These are phyloP conservation scores for Xylariales sp. DNA, from an alignment of 2,329 filamentous ascomycete genomes.

Conservation along the genomic window DNA sequence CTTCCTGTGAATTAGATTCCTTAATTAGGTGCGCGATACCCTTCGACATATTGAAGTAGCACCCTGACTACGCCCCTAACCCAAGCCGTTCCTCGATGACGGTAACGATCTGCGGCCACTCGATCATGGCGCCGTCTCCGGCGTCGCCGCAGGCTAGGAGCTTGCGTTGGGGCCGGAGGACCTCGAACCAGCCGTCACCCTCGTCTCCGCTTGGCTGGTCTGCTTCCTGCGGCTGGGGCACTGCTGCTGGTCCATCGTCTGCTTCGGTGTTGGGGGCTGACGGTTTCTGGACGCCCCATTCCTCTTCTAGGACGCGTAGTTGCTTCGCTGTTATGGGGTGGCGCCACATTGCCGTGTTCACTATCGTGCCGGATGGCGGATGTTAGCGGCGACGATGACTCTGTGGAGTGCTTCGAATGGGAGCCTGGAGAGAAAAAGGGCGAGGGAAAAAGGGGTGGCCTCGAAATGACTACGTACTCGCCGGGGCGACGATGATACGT, in stretches of 20 bases:
- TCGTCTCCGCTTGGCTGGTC: slow-evolving; percentile 47
- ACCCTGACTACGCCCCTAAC: slow-evolving; percentile 16
- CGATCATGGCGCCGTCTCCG: slow-evolving; percentile 84
- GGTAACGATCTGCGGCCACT: slow-evolving; percentile 80
- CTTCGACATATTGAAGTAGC: neutral
- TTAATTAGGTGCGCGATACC: too few relatives aligned
- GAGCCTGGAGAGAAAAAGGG: too few relatives aligned
- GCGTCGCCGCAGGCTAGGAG: slow-evolving; percentile 85
- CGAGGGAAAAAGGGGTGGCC: neutral
- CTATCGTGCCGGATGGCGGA: slow-evolving; percentile 58
- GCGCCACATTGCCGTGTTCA: slow-evolving; percentile 92
- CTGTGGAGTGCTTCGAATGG: too few relatives aligned
- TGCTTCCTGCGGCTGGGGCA: slow-evolving; percentile 41
- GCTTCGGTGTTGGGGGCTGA: slow-evolving; percentile 3
- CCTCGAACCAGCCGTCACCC: slow-evolving; percentile 70
- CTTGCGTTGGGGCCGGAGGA: slow-evolving; percentile 80
- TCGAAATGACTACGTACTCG: slow-evolving; percentile 34
- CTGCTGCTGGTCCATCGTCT: neutral
- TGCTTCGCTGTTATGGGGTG: slow-evolving; percentile 85
- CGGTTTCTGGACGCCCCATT: slow-evolving; percentile 70
- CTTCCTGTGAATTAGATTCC: too few relatives aligned
- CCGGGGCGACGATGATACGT: slow-evolving; percentile 77
- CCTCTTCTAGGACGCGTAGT: slow-evolving; percentile 74
- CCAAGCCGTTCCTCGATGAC: slow-evolving; percentile 68
- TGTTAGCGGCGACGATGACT: neutral